A percentile compares a stretch with the other conserved stretches of the same genome.
These are phyloP conservation scores for Thermomyces lanuginosus DNA, from an alignment of 2,329 filamentous ascomycete genomes.

Conservation along the genomic window DNA sequence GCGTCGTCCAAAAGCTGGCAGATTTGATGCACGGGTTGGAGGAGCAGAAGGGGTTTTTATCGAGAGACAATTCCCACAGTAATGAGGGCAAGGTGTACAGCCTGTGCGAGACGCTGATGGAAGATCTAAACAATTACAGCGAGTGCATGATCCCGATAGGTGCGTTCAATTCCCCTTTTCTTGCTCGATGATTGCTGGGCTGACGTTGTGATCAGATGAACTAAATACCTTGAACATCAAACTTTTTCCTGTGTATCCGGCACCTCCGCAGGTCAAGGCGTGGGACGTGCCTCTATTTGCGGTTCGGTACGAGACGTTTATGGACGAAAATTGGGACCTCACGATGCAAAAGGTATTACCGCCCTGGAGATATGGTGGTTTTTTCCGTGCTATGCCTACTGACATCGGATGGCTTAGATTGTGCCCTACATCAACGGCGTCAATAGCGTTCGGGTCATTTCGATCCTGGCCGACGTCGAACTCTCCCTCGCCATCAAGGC, in stretches of 20 bases:
- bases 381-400: background rate
- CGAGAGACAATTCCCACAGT: constrained; percentile 27
- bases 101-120: constrained; percentile 71
- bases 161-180: constrained; percentile 24
- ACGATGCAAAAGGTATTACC: constrained; percentile 32
- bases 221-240: constrained; percentile 94
- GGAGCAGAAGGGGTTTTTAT: constrained; percentile 71
- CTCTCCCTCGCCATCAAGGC: constrained; percentile 73
- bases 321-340: constrained; percentile 40
- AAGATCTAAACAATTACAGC: constrained; percentile 91
- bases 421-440: constrained; percentile 81
- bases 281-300: constrained; percentile 81
- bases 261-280: constrained; percentile 59
- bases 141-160: constrained; percentile 97
- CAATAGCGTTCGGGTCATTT: constrained; percentile 74
- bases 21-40: constrained; percentile 77
- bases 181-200: constrained; percentile 2
- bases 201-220: constrained; percentile 45
- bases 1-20: constrained; percentile 72
- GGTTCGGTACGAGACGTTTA: constrained; percentile 36
- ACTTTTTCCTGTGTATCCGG: constrained; percentile 67
- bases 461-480: constrained; percentile 69
- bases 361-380: background rate
- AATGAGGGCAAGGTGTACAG: constrained; percentile 41
- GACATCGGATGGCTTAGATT: constrained; percentile 41